Percentiles rank a stretch among this genome's conserved stretches.
Conservation (phyloP, 306 rosid genomes). For the apple (Malus domestica) region ASM211411v1 NC_041802.1:10283001-10283500, state of each 20-base stretch:
- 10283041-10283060: slow-evolving; percentile 54
- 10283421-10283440: slow-evolving; percentile 58
- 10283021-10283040: slow-evolving; percentile 44
- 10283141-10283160: slow-evolving; percentile 6
- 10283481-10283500: too few species aligned
- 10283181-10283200: slow-evolving; percentile 34
- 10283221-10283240: slow-evolving; percentile 68
- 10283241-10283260: slow-evolving; percentile 45
- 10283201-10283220: slow-evolving; percentile 67
- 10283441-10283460: slow-evolving; percentile 54
- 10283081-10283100: slow-evolving; percentile 57
- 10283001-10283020: slow-evolving; percentile 43
- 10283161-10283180: slow-evolving; percentile 34
- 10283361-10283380: slow-evolving; percentile 46
- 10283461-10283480: slow-evolving; percentile 38
- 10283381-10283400: slow-evolving; percentile 49
- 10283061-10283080: slow-evolving; percentile 60
- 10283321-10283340: slow-evolving; percentile 33
- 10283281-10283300: slow-evolving; percentile 85
- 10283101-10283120: slow-evolving; percentile 41
- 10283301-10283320: slow-evolving; percentile 58
- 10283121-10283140: slow-evolving; percentile 49
- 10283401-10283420: slow-evolving; percentile 50
- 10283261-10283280: slow-evolving; percentile 49
- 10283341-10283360: slow-evolving; percentile 41